Percentiles rank a stretch among this genome's conserved stretches.
Evolutionary conservation across 192 early-diverging fungal genomes (phyloP).

Genomic region (Entomortierella chlamydospora): DNA sequence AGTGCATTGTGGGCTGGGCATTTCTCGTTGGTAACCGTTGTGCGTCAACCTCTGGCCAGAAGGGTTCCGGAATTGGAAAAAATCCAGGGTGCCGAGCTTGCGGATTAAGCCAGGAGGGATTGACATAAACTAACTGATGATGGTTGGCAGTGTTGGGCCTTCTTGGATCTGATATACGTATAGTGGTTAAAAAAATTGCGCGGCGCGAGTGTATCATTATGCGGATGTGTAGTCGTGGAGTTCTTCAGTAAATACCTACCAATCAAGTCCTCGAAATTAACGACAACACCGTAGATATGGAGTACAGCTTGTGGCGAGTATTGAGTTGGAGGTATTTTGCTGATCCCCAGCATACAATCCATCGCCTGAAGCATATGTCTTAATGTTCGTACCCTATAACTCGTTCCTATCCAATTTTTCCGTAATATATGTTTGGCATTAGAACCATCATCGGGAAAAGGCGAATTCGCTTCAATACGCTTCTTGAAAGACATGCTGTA

Average conservation of each 20-base stretch:
- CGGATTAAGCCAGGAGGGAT: slow-evolving; percentile 45
- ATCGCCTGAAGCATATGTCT: slow-evolving; percentile 72
- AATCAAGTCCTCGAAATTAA: slow-evolving; percentile 73
- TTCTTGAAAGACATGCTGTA: background rate
- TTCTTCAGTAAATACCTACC: slow-evolving; percentile 49
- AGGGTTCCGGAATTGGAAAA: slow-evolving; percentile 83
- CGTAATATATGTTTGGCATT: no score
- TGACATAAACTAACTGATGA: slow-evolving; percentile 34
- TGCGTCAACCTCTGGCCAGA: slow-evolving; percentile 67
- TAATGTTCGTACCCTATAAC: slow-evolving; percentile 62
- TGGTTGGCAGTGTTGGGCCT: slow-evolving; percentile 54
- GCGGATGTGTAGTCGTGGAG: no score
- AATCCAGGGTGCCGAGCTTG: slow-evolving; percentile 56
- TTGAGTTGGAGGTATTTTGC: slow-evolving; percentile 54
- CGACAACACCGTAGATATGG: slow-evolving; percentile 67
- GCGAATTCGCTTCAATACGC: no score
- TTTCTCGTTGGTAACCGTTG: slow-evolving; percentile 58
- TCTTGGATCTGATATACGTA: slow-evolving; percentile 35
- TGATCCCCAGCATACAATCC: slow-evolving; percentile 65
- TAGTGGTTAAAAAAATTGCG: no score
- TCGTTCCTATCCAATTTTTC: slow-evolving; percentile 26
- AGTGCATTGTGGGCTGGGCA: slow-evolving; percentile 75
- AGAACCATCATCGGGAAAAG: no score
- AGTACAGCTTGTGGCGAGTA: slow-evolving; percentile 47
- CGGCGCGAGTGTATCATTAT: no score